Percentiles rank a stretch among this genome's conserved stretches.
Conservation (phyloP, 2,329 filamentous ascomycete genomes). For the Trichoderma harzianum region DNA sequence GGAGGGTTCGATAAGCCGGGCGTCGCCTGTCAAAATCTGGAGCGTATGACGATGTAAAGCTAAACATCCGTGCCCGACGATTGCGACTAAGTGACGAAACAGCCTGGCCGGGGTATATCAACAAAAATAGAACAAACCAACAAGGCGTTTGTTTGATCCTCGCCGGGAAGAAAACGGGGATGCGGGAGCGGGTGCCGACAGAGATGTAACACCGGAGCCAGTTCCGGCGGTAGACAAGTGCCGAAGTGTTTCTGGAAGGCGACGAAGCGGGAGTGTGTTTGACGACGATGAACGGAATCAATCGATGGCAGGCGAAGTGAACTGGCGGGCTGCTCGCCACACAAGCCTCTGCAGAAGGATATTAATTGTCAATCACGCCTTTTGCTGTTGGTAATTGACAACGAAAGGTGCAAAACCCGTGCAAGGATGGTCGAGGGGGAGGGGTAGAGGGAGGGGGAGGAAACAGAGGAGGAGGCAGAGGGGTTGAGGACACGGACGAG, state of each 20-base stretch:
- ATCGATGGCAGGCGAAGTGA: not conserved
- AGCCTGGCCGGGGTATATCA: not conserved
- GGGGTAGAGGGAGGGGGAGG: not conserved
- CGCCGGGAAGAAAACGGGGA: not conserved
- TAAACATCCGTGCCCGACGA: not conserved
- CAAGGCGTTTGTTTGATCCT: constrained; percentile 5
- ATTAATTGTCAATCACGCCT: not conserved
- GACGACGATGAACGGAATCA: not conserved
- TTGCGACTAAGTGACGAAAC: not conserved
- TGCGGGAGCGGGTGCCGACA: not conserved
- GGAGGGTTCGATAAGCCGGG: constrained; percentile 5
- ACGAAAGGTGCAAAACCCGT: not conserved
- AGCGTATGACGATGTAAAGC: not conserved
- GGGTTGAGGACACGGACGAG: not conserved
- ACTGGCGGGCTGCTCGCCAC: not conserved
- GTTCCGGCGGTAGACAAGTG: not conserved
- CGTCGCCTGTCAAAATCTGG: not conserved
- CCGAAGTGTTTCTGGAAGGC: constrained; percentile 9
- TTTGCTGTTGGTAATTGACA: not conserved
- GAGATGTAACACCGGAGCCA: constrained; percentile 4
- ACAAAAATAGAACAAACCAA: constrained; percentile 13
- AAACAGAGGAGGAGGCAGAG: not conserved
- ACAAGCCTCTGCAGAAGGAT: not conserved
- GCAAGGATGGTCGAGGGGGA: not conserved
- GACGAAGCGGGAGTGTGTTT: constrained; percentile 3